phyloP scores from a whole-genome alignment of 352 stramenopile species.

The Phytophthora fragariaefolia region DNA sequence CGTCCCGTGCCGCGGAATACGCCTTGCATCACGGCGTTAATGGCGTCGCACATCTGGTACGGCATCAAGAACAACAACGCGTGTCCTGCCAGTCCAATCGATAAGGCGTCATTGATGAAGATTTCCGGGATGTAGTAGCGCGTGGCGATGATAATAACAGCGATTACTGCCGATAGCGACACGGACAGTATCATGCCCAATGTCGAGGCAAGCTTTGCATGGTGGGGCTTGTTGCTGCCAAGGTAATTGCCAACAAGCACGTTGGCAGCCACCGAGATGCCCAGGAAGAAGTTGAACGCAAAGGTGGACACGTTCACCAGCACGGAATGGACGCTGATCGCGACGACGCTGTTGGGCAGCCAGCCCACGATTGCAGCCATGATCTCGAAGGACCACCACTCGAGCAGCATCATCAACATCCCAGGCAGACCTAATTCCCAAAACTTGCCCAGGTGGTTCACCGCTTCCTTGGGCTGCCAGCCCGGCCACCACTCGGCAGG shows the following conservation, averaged over 20 bases:
- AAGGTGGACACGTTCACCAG: slow-evolving; percentile 68
- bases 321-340: slow-evolving; percentile 81
- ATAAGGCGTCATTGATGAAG: slow-evolving; percentile 79
- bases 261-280: slow-evolving; percentile 79
- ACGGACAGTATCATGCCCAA: slow-evolving; percentile 72
- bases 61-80: slow-evolving; percentile 71
- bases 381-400: slow-evolving; percentile 86
- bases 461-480: slow-evolving; percentile 60
- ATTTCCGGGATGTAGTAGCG: slow-evolving; percentile 58
- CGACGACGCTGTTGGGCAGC: slow-evolving; percentile 66
- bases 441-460: slow-evolving; percentile 66
- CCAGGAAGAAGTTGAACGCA: slow-evolving; percentile 83
- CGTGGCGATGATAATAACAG: slow-evolving; percentile 49
- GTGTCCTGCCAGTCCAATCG: slow-evolving; percentile 46
- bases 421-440: slow-evolving; percentile 70
- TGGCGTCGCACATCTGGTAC: slow-evolving; percentile 70
- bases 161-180: slow-evolving; percentile 47
- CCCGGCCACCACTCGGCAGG: slow-evolving; percentile 66
- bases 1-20: slow-evolving; percentile 72
- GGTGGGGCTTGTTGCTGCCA: slow-evolving; percentile 77
- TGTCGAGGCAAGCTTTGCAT: slow-evolving; percentile 81
- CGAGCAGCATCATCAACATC: slow-evolving; percentile 80
- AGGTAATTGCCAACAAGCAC: slow-evolving; percentile 86
- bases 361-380: slow-evolving; percentile 71
- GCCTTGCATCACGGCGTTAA: slow-evolving; percentile 82